Base-by-base conservation (phyloP, 768 basidiomycete species). In the Infundibulicybe gibba region DNA sequence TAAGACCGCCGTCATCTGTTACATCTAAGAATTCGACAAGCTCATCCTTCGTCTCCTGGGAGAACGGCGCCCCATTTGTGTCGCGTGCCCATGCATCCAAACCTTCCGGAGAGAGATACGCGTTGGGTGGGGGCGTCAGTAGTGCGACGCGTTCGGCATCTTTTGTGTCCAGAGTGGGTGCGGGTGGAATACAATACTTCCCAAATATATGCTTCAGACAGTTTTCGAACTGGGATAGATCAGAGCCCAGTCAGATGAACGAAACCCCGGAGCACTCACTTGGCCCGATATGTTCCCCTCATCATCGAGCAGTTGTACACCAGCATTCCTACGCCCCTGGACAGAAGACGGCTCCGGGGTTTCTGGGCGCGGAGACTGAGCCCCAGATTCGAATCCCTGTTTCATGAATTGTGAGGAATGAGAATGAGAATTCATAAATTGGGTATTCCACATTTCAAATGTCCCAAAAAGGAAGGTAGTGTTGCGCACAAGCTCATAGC, bases 31-130 rank as follows among this genome's bases (percentile, higher is more conserved):
- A 87, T 53, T 88, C 83, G 43, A 79, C 63, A 20, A 90, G 73
- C 59, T 92, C 90, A 35, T 86, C 80, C 62, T 88, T 90, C 14
- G 85, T 83, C 55, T 85, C 88, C 43, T 81, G 70, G 4, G 83
- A 76, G 50, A 91, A 87, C n/a, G 85, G 81, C 33, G 75, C 72
- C n/a, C 89, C 90, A 50, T 92, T 92, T 9, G 90, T 92, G 47
- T 88, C 90, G 19, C 65, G 66, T 11, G 89, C 87, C 83, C 86
- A 92, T 37, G 71, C 70, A 61, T 90, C 88, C 43, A 91, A 63
- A 6, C 80, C 87, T 47, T 79, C 68, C 1, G 72, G 62, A 6
- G 77, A 69, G 14, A 90, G 68, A 61, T 69, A 83, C 38, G 88
- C 81, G 53, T 75, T 69, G 3, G 72, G 65, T n/a, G 72, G 70